phyloP scores from a whole-genome alignment of 2,329 filamentous ascomycete species.

The Fusarium sp. region DNA sequence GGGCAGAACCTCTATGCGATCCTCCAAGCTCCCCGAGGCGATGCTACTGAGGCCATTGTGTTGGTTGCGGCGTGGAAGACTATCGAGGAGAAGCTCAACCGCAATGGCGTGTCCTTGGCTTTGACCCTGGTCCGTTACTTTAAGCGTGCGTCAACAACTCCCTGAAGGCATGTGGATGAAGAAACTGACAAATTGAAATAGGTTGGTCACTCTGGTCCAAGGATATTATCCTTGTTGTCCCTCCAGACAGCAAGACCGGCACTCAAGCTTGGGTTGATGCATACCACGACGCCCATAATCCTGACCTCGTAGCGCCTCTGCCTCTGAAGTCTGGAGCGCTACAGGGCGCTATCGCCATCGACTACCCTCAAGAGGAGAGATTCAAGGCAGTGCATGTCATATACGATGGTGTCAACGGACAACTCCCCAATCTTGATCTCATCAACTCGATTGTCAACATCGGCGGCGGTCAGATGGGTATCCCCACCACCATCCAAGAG shows the following conservation, averaged over 20 bases:
- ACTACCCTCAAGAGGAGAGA: slow-evolving; percentile 86
- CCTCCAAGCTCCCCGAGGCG: slow-evolving; percentile 90
- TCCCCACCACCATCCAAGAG: slow-evolving; percentile 84
- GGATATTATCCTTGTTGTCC: slow-evolving; percentile 92
- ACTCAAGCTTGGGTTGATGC: slow-evolving; percentile 98
- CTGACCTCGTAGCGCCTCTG: slow-evolving; percentile 76
- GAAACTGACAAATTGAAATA: slow-evolving; percentile 48
- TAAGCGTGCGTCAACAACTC: slow-evolving; percentile 68
- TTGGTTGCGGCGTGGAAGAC: slow-evolving; percentile 91
- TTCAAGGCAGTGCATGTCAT: slow-evolving; percentile 92
- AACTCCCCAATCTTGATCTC: slow-evolving; percentile 93
- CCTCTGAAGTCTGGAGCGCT: slow-evolving; percentile 93
- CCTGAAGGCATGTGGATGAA: background rate
- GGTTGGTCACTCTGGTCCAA: slow-evolving; percentile 99
- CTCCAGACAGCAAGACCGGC: slow-evolving; percentile 88
- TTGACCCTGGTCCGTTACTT: slow-evolving; percentile 94
- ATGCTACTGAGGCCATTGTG: slow-evolving; percentile 97
- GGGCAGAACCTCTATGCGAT: slow-evolving; percentile 96
- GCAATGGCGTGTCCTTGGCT: slow-evolving; percentile 87
- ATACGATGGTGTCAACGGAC: slow-evolving; percentile 96
- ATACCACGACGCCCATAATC: slow-evolving; percentile 90
- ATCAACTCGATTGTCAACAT: slow-evolving; percentile 94
- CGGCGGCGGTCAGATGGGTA: slow-evolving; percentile 91
- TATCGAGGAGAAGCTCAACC: slow-evolving; percentile 81
- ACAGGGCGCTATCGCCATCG: slow-evolving; percentile 92